Evolutionary conservation across 2,329 filamentous ascomycete species (phyloP).

Genomic region (Didymella arachidicola): DNA sequence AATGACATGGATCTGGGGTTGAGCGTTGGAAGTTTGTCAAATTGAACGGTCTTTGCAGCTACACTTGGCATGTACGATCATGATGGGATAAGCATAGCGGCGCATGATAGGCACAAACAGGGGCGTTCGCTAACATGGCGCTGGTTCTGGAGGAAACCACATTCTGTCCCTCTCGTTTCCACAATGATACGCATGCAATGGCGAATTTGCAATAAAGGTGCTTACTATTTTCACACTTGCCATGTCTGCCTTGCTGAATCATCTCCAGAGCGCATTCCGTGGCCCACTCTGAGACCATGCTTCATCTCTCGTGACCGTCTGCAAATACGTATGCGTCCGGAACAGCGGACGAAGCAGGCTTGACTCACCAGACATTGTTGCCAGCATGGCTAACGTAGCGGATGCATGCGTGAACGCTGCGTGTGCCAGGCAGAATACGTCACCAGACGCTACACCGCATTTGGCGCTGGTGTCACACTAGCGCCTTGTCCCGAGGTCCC

Average conservation of each 20-base stretch:
- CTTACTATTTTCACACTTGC: constrained; percentile 6
- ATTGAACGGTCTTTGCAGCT: constrained; percentile 15
- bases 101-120: constrained; percentile 30
- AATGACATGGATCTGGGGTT: constrained; percentile 23
- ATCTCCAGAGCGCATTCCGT: neutral
- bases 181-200: neutral
- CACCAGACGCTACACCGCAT: constrained; percentile 20
- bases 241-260: constrained; percentile 6
- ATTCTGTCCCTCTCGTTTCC: constrained; percentile 2
- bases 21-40: constrained; percentile 22
- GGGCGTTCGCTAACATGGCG: constrained; percentile 26
- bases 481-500: constrained; percentile 14
- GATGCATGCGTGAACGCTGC: constrained; percentile 13
- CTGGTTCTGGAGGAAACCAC: constrained; percentile 10
- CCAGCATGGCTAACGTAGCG: constrained; percentile 13
- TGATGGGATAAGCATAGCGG: constrained; percentile 20
- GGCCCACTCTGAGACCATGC: neutral
- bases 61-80: constrained; percentile 38
- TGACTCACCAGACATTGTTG: constrained; percentile 14
- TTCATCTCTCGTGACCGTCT: constrained; percentile 10
- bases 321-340: constrained; percentile 2
- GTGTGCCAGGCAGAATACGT: constrained; percentile 26
- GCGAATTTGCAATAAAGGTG: neutral
- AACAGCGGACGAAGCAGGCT: constrained; percentile 4
- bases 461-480: constrained; percentile 13